phyloP scores from a whole-genome alignment of 371 early-diverging fungal species.

The Mucor irregularis region DNA sequence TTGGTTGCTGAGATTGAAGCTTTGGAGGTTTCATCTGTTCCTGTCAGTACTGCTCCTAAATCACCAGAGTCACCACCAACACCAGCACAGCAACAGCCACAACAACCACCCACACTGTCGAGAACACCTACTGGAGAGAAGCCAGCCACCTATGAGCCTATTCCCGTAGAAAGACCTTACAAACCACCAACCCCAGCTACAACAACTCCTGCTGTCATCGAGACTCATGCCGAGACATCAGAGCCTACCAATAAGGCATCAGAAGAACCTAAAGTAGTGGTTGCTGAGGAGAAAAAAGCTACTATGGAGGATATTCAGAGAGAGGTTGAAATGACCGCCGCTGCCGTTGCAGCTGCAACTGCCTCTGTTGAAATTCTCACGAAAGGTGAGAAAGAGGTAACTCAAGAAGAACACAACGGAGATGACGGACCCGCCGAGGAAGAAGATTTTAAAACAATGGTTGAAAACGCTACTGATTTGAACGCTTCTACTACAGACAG shows the following conservation, averaged over 20 bases:
- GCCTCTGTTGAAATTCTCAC: conserved; percentile 7
- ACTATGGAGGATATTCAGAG: not conserved
- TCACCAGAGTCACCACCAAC: not conserved
- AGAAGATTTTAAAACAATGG: not conserved
- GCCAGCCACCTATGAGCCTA: conserved; percentile 23
- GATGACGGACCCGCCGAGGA: not conserved
- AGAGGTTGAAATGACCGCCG: not conserved
- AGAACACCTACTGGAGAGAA: not conserved
- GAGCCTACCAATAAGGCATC: no score
- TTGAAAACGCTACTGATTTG: not conserved
- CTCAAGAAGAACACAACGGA: not conserved
- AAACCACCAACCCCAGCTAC: not conserved
- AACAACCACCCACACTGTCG: no score
- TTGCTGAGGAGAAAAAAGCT: not conserved
- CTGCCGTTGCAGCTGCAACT: not conserved
- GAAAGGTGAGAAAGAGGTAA: not conserved
- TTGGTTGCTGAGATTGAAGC: conserved; percentile 14
- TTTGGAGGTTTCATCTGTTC: conserved; percentile 8
- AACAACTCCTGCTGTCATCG: not conserved
- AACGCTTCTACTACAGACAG: not conserved
- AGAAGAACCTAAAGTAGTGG: not conserved
- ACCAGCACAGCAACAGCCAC: not conserved
- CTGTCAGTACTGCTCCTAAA: not conserved
- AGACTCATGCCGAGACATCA: not conserved
- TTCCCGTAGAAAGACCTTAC: conserved; percentile 12